These are phyloP conservation scores for Nicotiana obtusifolia DNA, from an alignment of 257 asterid species.

Conservation along the genomic window DNA sequence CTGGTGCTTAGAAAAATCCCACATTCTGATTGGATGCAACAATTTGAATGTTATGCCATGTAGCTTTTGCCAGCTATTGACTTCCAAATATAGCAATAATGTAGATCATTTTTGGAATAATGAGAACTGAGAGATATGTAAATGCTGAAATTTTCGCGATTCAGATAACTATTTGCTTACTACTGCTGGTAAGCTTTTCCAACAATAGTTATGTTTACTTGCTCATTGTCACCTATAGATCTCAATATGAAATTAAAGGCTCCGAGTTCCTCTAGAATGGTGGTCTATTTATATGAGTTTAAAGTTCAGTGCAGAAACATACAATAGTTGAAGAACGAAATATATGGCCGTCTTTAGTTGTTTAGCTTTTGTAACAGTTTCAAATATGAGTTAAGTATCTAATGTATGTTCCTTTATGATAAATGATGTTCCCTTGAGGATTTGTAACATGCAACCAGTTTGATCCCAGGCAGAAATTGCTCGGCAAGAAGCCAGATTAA, in stretches of 20 bases:
- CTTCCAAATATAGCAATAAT: neutral
- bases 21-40: neutral
- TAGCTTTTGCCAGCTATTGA: neutral
- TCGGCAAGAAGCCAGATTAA: conserved; percentile 90
- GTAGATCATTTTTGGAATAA: neutral
- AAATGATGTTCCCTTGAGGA: neutral
- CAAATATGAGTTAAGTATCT: neutral
- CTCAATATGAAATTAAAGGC: neutral
- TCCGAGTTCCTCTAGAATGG: neutral
- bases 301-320: neutral
- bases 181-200: neutral
- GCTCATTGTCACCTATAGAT: neutral
- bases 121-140: neutral
- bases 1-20: neutral
- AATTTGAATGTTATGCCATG: neutral
- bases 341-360: neutral
- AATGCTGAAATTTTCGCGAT: neutral
- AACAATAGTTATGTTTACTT: neutral
- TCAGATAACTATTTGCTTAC: neutral
- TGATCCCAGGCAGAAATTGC: conserved; percentile 79
- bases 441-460: conserved; percentile 10
- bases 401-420: neutral
- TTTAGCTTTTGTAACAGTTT: neutral
- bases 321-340: neutral
- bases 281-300: neutral